phyloP scores from a whole-genome alignment of 352 stramenopile genomes.

The Pythium myriotylum region DNA sequence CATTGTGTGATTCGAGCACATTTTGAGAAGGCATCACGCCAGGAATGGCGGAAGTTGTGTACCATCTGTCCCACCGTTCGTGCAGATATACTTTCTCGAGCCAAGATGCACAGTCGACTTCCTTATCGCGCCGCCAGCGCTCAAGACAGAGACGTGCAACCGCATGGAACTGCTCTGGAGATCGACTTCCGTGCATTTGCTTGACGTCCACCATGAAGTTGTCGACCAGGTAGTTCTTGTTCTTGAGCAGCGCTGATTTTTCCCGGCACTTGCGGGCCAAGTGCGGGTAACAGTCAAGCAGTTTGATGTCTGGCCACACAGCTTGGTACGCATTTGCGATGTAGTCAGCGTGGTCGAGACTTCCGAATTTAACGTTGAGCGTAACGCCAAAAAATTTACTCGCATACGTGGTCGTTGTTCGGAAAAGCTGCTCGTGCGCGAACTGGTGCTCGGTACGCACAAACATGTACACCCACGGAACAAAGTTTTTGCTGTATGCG shows the following conservation, averaged over 20 bases:
- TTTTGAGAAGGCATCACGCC: too few species aligned
- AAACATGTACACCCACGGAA: conserved; percentile 25
- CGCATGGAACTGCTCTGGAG: too few species aligned
- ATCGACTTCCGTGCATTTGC: too few species aligned
- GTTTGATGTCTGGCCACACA: conserved; percentile 16
- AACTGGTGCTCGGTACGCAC: conserved; percentile 16
- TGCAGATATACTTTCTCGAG: too few species aligned
- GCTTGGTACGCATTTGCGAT: conserved; percentile 20
- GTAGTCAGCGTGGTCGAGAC: conserved; percentile 19
- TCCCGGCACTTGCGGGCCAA: conserved; percentile 16
- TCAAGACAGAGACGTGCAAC: too few species aligned
- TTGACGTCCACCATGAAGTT: too few species aligned
- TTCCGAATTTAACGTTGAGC: conserved; percentile 16
- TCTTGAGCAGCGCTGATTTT: neutral
- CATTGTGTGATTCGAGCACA: too few species aligned
- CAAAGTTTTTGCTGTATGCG: conserved; percentile 22
- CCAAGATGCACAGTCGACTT: too few species aligned
- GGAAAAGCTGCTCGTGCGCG: conserved; percentile 18
- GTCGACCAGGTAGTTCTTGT: neutral
- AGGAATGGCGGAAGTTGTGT: too few species aligned
- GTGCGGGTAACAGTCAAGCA: conserved; percentile 23
- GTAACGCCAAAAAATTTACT: conserved; percentile 12
- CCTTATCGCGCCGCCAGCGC: too few species aligned
- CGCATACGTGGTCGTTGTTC: neutral
- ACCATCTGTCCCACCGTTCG: too few species aligned